These are phyloP conservation scores for Mrakia frigida DNA, from an alignment of 768 basidiomycete species.

Conservation along the genomic window DNA sequence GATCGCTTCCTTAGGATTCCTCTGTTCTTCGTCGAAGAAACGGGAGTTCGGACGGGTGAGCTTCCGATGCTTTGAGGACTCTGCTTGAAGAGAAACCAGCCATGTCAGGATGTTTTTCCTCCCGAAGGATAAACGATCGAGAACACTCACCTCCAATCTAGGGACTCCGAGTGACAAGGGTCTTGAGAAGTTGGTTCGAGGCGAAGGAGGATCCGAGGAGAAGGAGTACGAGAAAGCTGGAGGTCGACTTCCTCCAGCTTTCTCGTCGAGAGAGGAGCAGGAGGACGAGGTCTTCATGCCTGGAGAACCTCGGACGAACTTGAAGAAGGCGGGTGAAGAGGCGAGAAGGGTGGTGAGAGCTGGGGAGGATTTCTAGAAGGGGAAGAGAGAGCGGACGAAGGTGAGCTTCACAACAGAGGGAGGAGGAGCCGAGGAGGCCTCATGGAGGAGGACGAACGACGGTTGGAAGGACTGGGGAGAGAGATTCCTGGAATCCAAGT, in stretches of 20 bases:
- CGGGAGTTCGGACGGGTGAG: background rate
- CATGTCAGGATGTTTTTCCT: background rate
- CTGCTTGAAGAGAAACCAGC: background rate
- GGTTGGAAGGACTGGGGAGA: background rate
- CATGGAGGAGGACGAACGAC: background rate
- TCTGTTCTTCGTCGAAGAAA: background rate
- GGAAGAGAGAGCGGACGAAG: background rate
- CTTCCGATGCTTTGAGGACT: background rate
- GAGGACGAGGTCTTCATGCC: background rate
- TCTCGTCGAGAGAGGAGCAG: background rate
- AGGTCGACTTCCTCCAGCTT: background rate
- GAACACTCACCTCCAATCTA: background rate
- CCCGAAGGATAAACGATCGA: background rate
- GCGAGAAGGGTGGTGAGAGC: background rate
- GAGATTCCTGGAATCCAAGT: background rate
- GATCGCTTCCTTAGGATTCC: background rate
- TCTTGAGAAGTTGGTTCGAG: background rate
- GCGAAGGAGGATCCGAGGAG: background rate
- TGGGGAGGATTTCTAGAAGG: background rate
- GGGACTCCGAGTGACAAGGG: background rate
- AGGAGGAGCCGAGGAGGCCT: background rate
- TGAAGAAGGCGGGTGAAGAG: background rate
- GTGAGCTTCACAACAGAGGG: background rate
- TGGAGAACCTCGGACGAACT: background rate
- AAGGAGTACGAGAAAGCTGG: background rate